Conservation (phyloP, 495 filamentous ascomycete species). For the Tricharina praecox region DNA sequence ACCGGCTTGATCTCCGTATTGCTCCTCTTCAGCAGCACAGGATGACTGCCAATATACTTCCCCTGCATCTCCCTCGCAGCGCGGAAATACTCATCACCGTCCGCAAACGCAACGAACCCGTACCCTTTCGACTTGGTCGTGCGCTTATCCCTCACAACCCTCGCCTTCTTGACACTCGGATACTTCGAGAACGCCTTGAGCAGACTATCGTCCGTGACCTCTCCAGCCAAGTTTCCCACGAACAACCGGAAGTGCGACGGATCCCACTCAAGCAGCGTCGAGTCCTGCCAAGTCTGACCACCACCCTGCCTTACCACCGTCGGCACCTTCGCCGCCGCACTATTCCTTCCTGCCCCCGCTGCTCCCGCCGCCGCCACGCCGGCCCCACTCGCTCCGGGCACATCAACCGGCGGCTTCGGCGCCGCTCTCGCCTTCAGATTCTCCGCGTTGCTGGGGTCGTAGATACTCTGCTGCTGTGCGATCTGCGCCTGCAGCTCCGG, state of each 20-base stretch:
- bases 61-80: constrained; percentile 96
- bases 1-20: constrained; percentile 76
- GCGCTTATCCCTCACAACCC: constrained; percentile 89
- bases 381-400: constrained; percentile 28
- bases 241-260: constrained; percentile 87
- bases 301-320: constrained; percentile 79
- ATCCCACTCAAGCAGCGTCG: constrained; percentile 83
- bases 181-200: constrained; percentile 86
- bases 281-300: constrained; percentile 77
- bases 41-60: constrained; percentile 97
- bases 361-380: constrained; percentile 21
- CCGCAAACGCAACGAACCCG: constrained; percentile 88
- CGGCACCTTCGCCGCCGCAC: constrained; percentile 34
- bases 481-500: constrained; percentile 84
- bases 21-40: constrained; percentile 65
- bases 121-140: constrained; percentile 91
- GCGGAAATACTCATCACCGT: constrained; percentile 87
- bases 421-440: constrained; percentile 11
- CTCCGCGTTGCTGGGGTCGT: constrained; percentile 40
- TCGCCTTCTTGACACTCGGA: constrained; percentile 72
- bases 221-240: constrained; percentile 92
- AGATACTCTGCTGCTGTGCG: constrained; percentile 92
- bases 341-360: constrained; percentile 24
- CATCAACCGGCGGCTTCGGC: constrained; percentile 15
- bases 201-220: constrained; percentile 90